Base-by-base conservation (phyloP, 805 yeast species). In the Kuraishia cidri region DNA sequence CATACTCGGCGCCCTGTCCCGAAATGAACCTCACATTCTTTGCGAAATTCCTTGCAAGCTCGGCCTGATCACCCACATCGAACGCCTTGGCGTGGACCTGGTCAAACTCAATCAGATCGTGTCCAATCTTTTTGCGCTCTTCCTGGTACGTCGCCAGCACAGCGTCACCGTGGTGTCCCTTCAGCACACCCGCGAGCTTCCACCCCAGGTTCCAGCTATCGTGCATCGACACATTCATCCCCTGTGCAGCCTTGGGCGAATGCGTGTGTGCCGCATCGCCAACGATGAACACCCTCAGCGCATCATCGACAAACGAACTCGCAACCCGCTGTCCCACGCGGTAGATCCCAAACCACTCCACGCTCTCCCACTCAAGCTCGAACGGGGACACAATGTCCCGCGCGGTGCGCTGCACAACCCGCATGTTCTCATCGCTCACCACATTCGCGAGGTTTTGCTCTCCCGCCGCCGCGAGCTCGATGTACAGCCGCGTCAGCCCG, bases 161-260 rank as follows among this genome's bases (percentile, higher is more conserved):
- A 11, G 34, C 40, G 3, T 32, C 32, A 10, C 22, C 23, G 3
- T 54, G 41, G 15, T 41, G 39, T 4, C 58, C 58, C 29, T 52
- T 54, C 26, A 50, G 26, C 9, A 54, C 57, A 27, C 36, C 38
- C 4, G 58, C 58, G n/a, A 57, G 30, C 32, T 56, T 56, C 59
- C 59, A 56, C 8, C 48, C 59, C 14, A 49, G 28, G 31, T 49
- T 49, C 41, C 38, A 49, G 27, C 47, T 44, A 33, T 49, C 54
- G 26, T 37, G 41, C 44, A 43, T 41, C 4, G 54, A 46, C n/a
- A 49, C 56, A 29, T 54, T 54, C 58, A 52, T 50, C 17, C 60
- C 60, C 33, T 54, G 60, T 10, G 54, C 60, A 29, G 60, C 59
- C 36, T 53, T 50, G 9, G 59, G 58, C 10, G 56, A 50, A 34